These are phyloP conservation scores for Lodderomyces jiufengensis DNA, from an alignment of 1,139 yeast genomes.

Conservation along the genomic window DNA sequence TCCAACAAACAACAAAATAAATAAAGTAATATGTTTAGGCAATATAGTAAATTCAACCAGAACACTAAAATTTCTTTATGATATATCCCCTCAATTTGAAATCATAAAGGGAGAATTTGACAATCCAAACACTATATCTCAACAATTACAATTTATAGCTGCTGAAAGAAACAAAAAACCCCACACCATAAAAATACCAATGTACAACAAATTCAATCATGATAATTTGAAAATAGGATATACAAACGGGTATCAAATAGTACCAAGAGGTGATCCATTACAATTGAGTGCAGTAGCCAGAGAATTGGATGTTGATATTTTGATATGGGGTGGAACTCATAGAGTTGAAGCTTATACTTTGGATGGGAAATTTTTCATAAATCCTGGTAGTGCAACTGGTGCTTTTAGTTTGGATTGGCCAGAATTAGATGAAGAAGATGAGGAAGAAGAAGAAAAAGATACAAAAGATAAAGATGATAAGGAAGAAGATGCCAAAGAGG, in stretches of 20 bases:
- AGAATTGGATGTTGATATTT: constrained; percentile 85
- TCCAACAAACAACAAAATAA: constrained; percentile 63
- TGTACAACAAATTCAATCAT: constrained; percentile 59
- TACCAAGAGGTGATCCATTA: constrained; percentile 85
- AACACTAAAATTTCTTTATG: constrained; percentile 60
- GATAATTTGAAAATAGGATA: constrained; percentile 80
- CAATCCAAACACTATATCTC: constrained; percentile 29
- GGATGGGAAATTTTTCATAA: constrained; percentile 88
- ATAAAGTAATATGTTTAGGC: constrained; percentile 83
- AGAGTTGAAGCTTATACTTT: constrained; percentile 88
- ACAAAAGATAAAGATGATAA: constrained; percentile 18
- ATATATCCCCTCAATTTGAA: constrained; percentile 68
- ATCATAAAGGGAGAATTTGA: constrained; percentile 80
- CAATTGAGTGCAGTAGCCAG: constrained; percentile 80
- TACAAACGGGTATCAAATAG: constrained; percentile 77
- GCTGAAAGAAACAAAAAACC: constrained; percentile 25
- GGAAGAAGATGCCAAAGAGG: constrained; percentile 20
- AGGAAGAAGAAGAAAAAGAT: constrained; percentile 33
- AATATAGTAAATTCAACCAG: constrained; percentile 70
- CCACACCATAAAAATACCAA: constrained; percentile 40
- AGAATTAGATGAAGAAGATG: constrained; percentile 43
- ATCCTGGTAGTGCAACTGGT: constrained; percentile 97
- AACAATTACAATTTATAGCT: constrained; percentile 24
- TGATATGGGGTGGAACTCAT: constrained; percentile 97
- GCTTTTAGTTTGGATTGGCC: constrained; percentile 60